Conservation (phyloP, 495 filamentous ascomycete species). For the Neurospora africana region DNA sequence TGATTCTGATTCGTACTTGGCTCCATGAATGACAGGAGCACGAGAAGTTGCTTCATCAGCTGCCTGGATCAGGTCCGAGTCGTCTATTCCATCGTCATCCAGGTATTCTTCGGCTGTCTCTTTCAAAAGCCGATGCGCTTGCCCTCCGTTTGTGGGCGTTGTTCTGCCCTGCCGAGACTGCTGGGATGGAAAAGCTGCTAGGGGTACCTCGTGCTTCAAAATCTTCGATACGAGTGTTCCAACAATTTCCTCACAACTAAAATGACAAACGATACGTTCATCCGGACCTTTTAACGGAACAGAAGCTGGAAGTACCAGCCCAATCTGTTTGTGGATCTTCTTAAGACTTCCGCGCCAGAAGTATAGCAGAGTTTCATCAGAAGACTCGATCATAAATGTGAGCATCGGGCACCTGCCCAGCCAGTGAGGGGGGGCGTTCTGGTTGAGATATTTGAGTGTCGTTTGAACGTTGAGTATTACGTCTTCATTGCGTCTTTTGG, state of each 20-base stretch:
- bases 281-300: slow-evolving; percentile 43
- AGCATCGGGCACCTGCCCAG: slow-evolving; percentile 52
- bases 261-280: slow-evolving; percentile 57
- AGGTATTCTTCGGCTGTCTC: slow-evolving; percentile 2
- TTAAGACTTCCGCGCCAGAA: slow-evolving; percentile 67
- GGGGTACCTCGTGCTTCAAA: slow-evolving; percentile 52
- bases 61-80: slow-evolving; percentile 17
- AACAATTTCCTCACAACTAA: slow-evolving; percentile 85
- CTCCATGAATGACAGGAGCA: background rate
- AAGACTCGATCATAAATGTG: slow-evolving; percentile 66
- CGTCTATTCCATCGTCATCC: slow-evolving; percentile 14
- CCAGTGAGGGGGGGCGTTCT: slow-evolving; percentile 49
- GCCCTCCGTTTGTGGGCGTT: background rate
- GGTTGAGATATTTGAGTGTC: slow-evolving; percentile 64
- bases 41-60: slow-evolving; percentile 5
- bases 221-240: slow-evolving; percentile 59
- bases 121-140: background rate
- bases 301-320: slow-evolving; percentile 50
- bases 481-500: slow-evolving; percentile 11
- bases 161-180: background rate
- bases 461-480: slow-evolving; percentile 54
- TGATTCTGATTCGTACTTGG: background rate
- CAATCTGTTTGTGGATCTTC: slow-evolving; percentile 46
- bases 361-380: slow-evolving; percentile 62
- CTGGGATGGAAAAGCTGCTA: slow-evolving; percentile 39